Base-by-base conservation (phyloP, 2,329 filamentous ascomycete genomes). In the Sarocladium kiliense region DNA sequence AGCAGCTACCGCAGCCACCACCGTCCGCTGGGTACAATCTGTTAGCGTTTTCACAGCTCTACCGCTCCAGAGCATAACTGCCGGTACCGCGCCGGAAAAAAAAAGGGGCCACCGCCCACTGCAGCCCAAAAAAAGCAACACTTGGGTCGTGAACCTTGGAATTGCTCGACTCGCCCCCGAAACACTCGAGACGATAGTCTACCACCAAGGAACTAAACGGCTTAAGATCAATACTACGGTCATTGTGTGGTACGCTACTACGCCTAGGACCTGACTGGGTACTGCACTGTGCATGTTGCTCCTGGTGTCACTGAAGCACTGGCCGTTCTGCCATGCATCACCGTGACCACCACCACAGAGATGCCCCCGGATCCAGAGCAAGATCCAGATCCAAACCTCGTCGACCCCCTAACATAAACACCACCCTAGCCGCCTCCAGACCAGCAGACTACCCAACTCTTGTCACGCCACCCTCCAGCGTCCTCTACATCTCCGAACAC, bases 371-470 rank as follows among this genome's bases (percentile, higher is more conserved):
- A 45, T 26, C 21, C 21, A 45, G 25, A 32, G 6, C 47, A 26
- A 51, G 47, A 51, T 36, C 47, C 23, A 51, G 47, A 51, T 51
- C 47, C 23, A 51, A 51, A 36, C 47, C 47, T 16, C 47, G 30
- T 5, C 47, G 47, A 10, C 47, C 47, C 26, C 47, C 47, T 12
- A 51, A 51, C 27, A 51, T 51, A 51, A 51, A 51, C 47, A 51
- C 47, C 11, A n/a, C 30, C 18, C 30, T 34, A n/a, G 47, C 47
- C 19, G 47, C 47, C 27, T 12, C 47, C n/a, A 32, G 27, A 23
- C 27, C 47, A 21, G 27, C 47, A 19, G 21, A 51, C 23, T 36
- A 51, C 21, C 47, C 47, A 10, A 21, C 30, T 21, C 26, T 51
- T 16, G 47, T 36, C 30, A 51, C 47, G n/a, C 47, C 47, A 2